Evolutionary conservation across 2,329 filamentous ascomycete genomes (phyloP).

Genomic region (Pestalotiopsis sp.): DNA sequence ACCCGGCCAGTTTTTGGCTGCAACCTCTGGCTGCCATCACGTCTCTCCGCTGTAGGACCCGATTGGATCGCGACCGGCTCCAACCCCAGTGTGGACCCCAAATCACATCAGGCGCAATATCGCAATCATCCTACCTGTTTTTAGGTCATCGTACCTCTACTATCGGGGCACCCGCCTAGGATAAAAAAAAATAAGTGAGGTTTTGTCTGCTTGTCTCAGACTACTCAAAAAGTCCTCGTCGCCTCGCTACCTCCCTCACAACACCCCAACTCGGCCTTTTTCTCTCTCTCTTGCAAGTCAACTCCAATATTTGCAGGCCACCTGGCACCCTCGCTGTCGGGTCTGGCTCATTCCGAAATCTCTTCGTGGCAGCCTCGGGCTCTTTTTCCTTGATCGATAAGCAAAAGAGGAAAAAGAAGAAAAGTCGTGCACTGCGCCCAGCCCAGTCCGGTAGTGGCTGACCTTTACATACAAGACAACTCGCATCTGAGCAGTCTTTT

Average conservation of each 20-base stretch:
- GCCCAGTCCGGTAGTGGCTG: background rate
- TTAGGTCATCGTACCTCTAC: background rate
- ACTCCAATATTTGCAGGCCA: background rate
- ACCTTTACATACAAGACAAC: background rate
- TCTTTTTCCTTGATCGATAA: background rate
- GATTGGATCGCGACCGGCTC: conserved; percentile 10
- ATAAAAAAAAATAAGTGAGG: background rate
- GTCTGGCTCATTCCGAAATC: background rate
- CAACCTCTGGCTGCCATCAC: conserved; percentile 7
- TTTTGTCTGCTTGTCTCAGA: background rate
- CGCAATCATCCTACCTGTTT: conserved; percentile 5
- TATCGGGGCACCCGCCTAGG: background rate
- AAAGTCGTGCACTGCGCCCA: background rate
- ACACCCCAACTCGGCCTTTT: background rate
- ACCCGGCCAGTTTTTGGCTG: background rate
- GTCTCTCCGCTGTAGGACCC: conserved; percentile 13
- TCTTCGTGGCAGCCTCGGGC: background rate
- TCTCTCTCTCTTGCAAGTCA: background rate
- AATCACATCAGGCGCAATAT: conserved; percentile 12
- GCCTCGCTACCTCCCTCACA: background rate
- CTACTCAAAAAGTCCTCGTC: background rate
- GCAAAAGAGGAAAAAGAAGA: background rate
- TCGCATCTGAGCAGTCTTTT: background rate
- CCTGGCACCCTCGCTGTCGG: background rate
- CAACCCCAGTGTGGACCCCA: conserved; percentile 15